A percentile compares a stretch with the other conserved stretches of the same genome.
These are phyloP conservation scores for Hawksworthiomyces lignivorus DNA, from an alignment of 2,329 filamentous ascomycete species.

Conservation along the genomic window DNA sequence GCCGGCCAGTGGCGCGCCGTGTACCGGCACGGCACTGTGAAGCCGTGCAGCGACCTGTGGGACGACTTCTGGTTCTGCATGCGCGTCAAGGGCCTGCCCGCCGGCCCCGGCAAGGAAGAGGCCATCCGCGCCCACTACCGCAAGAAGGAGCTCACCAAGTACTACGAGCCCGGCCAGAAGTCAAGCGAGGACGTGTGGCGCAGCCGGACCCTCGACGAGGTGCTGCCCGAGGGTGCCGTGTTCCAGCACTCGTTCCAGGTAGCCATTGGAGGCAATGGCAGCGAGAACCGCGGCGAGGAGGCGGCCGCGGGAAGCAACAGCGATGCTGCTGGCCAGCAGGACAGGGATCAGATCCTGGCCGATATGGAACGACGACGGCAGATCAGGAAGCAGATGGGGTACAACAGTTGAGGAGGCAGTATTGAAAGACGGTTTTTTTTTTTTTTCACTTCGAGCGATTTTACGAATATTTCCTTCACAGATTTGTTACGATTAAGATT, in stretches of 20 bases:
- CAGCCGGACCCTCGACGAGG: slow-evolving; percentile 48
- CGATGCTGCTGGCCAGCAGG: slow-evolving; percentile 31
- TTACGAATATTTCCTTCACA: too few relatives aligned
- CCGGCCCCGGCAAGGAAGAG: slow-evolving; percentile 47
- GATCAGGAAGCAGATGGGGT: slow-evolving; percentile 27
- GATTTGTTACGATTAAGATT: too few relatives aligned
- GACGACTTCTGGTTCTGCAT: slow-evolving; percentile 98
- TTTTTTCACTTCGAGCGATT: too few relatives aligned
- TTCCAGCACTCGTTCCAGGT: slow-evolving; percentile 29
- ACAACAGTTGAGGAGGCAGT: slow-evolving; percentile 17
- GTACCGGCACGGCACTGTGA: slow-evolving; percentile 75
- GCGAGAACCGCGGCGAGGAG: not conserved
- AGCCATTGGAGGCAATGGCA: slow-evolving; percentile 23
- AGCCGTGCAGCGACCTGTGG: slow-evolving; percentile 78
- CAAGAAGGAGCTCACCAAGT: slow-evolving; percentile 56
- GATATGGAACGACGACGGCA: slow-evolving; percentile 29
- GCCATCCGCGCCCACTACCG: slow-evolving; percentile 61
- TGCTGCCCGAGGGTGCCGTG: slow-evolving; percentile 40
- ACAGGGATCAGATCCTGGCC: slow-evolving; percentile 34
- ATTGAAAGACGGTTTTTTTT: too few relatives aligned
- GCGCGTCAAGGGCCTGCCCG: slow-evolving; percentile 61
- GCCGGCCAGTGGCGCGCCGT: slow-evolving; percentile 88
- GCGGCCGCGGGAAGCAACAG: slow-evolving; percentile 17
- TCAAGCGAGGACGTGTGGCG: slow-evolving; percentile 92
- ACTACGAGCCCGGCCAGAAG: slow-evolving; percentile 54